These are phyloP conservation scores for Ricinus communis DNA, from an alignment of 345 rosid genomes.

Conservation along the genomic window DNA sequence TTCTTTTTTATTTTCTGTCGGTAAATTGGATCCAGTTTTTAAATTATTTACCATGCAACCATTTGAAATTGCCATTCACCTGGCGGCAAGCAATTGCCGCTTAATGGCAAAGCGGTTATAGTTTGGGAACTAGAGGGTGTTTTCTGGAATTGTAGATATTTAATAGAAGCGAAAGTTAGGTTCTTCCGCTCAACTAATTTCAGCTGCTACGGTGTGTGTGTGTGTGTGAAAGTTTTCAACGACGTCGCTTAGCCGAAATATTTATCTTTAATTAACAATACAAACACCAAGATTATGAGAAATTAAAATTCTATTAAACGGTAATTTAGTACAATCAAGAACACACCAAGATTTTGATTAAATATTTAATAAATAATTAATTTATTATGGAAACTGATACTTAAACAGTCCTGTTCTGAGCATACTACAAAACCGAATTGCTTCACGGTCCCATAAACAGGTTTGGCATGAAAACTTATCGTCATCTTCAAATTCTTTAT, in stretches of 20 bases:
- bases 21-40: background rate
- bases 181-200: constrained; percentile 18
- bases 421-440: constrained; percentile 5
- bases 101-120: constrained; percentile 11
- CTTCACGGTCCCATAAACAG: constrained; percentile 16
- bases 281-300: no score
- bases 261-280: no score
- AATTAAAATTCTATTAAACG: no score
- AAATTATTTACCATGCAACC: constrained; percentile 28
- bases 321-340: no score
- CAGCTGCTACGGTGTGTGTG: no score
- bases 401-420: background rate
- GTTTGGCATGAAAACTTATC: background rate
- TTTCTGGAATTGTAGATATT: background rate
- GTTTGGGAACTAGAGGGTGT: background rate
- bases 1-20: background rate
- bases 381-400: no score
- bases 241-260: no score
- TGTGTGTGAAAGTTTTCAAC: no score
- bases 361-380: no score
- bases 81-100: background rate
- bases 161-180: constrained; percentile 8
- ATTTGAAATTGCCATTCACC: background rate
- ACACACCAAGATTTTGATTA: no score
- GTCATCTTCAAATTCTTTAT: background rate